Evolutionary conservation across 805 yeast genomes (phyloP).

Genomic region (Phaffomyces thermotolerans): DNA sequence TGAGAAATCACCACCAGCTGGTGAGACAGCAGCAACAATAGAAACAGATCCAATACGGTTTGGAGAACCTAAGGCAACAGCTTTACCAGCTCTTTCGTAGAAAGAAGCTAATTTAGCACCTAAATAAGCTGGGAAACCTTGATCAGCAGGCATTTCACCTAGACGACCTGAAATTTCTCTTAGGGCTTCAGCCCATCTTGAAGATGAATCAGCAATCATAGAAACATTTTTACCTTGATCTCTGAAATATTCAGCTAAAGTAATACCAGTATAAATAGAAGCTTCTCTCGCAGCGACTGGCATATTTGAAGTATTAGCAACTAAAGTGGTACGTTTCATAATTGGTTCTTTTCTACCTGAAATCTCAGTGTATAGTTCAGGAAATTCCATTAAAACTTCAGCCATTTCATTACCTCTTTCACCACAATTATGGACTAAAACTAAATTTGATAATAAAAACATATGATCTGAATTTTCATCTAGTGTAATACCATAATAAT

Average conservation of each 20-base stretch:
- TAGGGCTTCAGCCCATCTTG: constrained; percentile 99
- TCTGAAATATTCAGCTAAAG: constrained; percentile 98
- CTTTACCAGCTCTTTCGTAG: constrained; percentile 99
- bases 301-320: constrained; percentile 98
- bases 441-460: constrained; percentile 33
- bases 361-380: constrained; percentile 87
- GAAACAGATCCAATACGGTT: constrained; percentile 96
- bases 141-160: constrained; percentile 99
- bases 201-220: constrained; percentile 99
- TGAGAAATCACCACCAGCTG: constrained; percentile 99
- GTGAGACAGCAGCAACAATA: constrained; percentile 99
- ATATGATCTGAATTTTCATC: constrained; percentile 32
- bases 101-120: constrained; percentile 98
- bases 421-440: constrained; percentile 47
- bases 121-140: constrained; percentile 99
- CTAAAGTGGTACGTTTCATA: constrained; percentile 98
- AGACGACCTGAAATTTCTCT: constrained; percentile 99
- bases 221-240: constrained; percentile 99
- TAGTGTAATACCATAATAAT: constrained; percentile 37
- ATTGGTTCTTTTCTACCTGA: constrained; percentile 95
- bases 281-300: constrained; percentile 99
- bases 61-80: constrained; percentile 92
- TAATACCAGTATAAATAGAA: constrained; percentile 97
- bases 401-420: constrained; percentile 99
- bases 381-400: constrained; percentile 99